A percentile compares a stretch with the other conserved stretches of the same genome.
These are phyloP conservation scores for Aspergillus ochraceus DNA, from an alignment of 2,329 filamentous ascomycete species.

Conservation along the genomic window DNA sequence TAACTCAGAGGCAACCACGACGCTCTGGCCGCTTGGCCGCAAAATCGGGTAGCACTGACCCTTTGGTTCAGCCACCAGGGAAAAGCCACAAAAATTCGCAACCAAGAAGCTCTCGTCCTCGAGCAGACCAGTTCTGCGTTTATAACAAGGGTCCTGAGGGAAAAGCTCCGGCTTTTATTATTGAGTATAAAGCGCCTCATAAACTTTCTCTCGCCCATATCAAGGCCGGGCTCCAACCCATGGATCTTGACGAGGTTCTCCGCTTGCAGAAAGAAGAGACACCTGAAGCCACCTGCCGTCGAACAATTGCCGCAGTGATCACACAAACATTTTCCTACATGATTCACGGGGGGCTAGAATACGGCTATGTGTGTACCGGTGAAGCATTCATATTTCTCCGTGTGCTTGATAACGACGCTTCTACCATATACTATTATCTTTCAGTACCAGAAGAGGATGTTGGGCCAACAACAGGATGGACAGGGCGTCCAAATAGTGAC, in stretches of 20 bases:
- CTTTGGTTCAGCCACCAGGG: too few species aligned
- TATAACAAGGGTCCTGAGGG: constrained; percentile 27
- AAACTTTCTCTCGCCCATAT: constrained; percentile 48
- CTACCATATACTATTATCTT: constrained; percentile 32
- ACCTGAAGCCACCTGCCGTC: background rate
- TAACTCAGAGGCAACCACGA: background rate
- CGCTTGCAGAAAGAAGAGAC: background rate
- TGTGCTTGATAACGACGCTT: constrained; percentile 29
- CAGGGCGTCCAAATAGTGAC: constrained; percentile 14
- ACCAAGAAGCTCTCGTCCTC: constrained; percentile 16
- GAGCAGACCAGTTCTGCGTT: constrained; percentile 37
- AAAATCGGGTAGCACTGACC: too few species aligned
- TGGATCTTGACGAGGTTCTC: too few species aligned
- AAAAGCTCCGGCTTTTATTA: constrained; percentile 28
- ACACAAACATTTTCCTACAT: constrained; percentile 46
- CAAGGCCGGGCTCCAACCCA: constrained; percentile 42
- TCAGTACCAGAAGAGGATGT: constrained; percentile 33
- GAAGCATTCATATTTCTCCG: constrained; percentile 49
- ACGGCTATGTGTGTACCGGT: constrained; percentile 45
- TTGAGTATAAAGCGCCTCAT: constrained; percentile 51
- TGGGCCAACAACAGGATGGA: constrained; percentile 10
- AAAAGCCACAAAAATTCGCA: too few species aligned
- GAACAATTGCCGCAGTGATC: background rate
- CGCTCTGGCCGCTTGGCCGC: too few species aligned
- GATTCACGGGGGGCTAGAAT: constrained; percentile 47